Evolutionary conservation across 495 filamentous ascomycete genomes (phyloP), one percentile per base, ranked within the genome.

Genomic region (Opeltia flavorubescens): DNA sequence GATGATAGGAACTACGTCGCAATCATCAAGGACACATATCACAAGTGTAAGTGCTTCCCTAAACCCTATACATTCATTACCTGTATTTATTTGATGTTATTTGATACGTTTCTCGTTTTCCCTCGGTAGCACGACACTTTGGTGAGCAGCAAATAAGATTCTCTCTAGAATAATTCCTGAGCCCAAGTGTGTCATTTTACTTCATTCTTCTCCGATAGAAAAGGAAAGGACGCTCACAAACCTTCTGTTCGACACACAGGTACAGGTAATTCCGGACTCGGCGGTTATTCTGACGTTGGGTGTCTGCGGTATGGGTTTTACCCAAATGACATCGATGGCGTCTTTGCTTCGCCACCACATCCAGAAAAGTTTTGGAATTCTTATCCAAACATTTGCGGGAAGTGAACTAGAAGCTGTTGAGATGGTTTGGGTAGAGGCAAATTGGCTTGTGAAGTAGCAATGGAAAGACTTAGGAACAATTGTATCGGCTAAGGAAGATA

Each of bases 301-400:
- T 52, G 50, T 40, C 45, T 52, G 25, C 50, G 50, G 3, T 52
- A 52, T 24, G 34, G 50, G 26, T 52, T 52, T 46, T 52, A 43
- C 20, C 50, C 50, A 5, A 52, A 52, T 25, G 23, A 52, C 20
- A 33, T 52, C 15, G 25, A 31, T 25, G 50, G 50, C 5, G 50
- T 52, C 0, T 52, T 50, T 30, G 40, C 40, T 3, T 9, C 30
- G 30, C 30, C 30, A n/a, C 30, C 30, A 9, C 30, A 33, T 43
- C 41, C 41, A 20, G 41, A 43, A 26, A 21, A 23, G 3, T 43
- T 43, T 26, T 43, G 41, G 41, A 11, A 24, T 20, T 15, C 17
- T 6, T 43, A 43, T 27, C 41, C 41, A n/a, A 29, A 43, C n/a
- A 43, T 43, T n/a, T 43, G 41, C 17, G 25, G 25, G 18, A 8